Evolutionary conservation across 1,139 yeast species (phyloP).

Genomic region (Pichia sp.): DNA sequence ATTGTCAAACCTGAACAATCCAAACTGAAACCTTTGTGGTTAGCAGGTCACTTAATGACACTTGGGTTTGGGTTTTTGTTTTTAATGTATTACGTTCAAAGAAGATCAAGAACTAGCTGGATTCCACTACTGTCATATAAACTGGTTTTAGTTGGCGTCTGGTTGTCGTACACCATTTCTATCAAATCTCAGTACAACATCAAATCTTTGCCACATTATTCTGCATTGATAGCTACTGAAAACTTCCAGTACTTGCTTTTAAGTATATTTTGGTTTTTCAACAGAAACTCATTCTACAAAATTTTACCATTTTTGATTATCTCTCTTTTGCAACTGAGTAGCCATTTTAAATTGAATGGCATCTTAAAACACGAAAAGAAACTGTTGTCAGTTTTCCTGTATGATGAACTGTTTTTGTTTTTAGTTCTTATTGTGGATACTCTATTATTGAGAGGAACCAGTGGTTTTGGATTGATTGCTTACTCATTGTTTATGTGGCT

Average conservation of each 20-base stretch:
- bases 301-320: conserved; percentile 50
- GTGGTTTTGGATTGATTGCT: conserved; percentile 57
- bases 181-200: conserved; percentile 51
- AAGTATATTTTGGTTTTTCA: conserved; percentile 50
- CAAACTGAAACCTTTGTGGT: conserved; percentile 44
- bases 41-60: conserved; percentile 48
- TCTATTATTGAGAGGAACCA: conserved; percentile 50
- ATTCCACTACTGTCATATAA: conserved; percentile 43
- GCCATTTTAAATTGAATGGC: conserved; percentile 32
- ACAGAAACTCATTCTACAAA: conserved; percentile 60
- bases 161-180: conserved; percentile 45
- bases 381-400: conserved; percentile 46
- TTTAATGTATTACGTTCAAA: conserved; percentile 35
- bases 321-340: conserved; percentile 48
- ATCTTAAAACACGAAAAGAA: conserved; percentile 32
- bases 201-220: conserved; percentile 41
- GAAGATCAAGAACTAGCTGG: conserved; percentile 37
- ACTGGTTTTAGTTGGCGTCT: conserved; percentile 47
- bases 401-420: conserved; percentile 50
- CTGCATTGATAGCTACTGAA: conserved; percentile 54
- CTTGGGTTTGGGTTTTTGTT: conserved; percentile 44
- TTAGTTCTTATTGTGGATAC: conserved; percentile 51
- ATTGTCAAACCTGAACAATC: conserved; percentile 7
- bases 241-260: conserved; percentile 58
- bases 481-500: conserved; percentile 62